Base-by-base conservation (phyloP, 352 stramenopile genomes). In the Pythium aquatile region DNA sequence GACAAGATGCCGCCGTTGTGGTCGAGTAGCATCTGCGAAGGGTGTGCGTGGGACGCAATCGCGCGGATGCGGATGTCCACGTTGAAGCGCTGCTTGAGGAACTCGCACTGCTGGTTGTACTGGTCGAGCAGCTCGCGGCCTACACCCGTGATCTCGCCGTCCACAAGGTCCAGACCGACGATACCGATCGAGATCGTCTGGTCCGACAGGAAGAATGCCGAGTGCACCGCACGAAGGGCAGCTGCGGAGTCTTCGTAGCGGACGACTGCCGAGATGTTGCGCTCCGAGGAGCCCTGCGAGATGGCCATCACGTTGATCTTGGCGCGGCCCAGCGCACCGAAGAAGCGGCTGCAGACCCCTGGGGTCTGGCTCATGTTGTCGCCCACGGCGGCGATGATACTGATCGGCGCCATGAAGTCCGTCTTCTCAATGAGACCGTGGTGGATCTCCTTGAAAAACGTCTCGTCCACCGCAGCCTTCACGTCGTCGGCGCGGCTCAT, bases 271-370 rank as follows among this genome's bases (percentile, higher is more conserved):
- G 93, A 98, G 70, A 98, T 98, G 69, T 98, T 98, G 40, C 94
- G 81, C 78, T 98, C 94, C 3, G 86, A 93, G 0, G 85, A 96
- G 44, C 96, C 96, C 69, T 99, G 96, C 10, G 96, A 96, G 68
- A 98, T 98, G 10, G 90, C 94, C 37, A 98, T 73, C 55, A 98
- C 82, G 69, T 98, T 98, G 71, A 99, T 98, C 49, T 96, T 91
- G 10, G 94, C 93, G 44, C 89, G 87, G 37, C 94, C 96, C 7
- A 99, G 68, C 0, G 96, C 94, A 37, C 84, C 82, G 69, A 98
- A 98, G 77, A 99, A 98, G 37, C 93, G 87, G 5, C 88, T 94
- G 39, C 91, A 91, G 0, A 98, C 95, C 8, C 95, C 96, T 6
- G 92, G 84, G 4, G 90, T 97, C 58, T 94, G 71, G 58, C 82